phyloP scores from a whole-genome alignment of 2,329 filamentous ascomycete species.

The Fusarium cyanostomum region DNA sequence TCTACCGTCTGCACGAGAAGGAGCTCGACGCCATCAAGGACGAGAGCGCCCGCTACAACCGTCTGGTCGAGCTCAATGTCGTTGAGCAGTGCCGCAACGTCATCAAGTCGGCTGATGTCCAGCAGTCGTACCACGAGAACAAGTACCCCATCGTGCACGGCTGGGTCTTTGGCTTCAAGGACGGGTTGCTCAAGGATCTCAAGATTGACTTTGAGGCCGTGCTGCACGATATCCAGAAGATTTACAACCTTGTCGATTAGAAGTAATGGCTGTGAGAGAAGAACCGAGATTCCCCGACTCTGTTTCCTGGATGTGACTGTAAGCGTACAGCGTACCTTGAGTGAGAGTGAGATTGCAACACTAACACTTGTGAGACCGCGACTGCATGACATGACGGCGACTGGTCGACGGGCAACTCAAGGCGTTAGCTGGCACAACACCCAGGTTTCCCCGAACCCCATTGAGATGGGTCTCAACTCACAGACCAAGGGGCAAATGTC shows the following conservation, averaged over 20 bases:
- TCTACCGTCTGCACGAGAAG: constrained; percentile 75
- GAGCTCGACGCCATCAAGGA: constrained; percentile 73
- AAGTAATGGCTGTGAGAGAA: constrained; percentile 18
- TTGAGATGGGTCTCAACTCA: not conserved
- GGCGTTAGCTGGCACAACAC: not conserved
- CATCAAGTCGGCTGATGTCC: constrained; percentile 82
- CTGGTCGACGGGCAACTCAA: not conserved
- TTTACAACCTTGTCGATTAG: constrained; percentile 64
- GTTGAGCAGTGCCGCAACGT: constrained; percentile 79
- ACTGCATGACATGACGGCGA: not conserved
- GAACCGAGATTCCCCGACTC: constrained; percentile 21
- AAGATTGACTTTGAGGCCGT: constrained; percentile 68
- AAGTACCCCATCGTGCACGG: constrained; percentile 76
- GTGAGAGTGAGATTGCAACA: not conserved
- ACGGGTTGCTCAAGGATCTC: constrained; percentile 73
- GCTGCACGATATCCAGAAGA: constrained; percentile 69
- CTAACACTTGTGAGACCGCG: not conserved
- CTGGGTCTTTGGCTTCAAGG: constrained; percentile 76
- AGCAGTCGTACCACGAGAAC: constrained; percentile 72
- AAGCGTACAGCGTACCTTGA: not conserved
- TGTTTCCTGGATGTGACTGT: not conserved
- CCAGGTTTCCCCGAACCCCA: not conserved
- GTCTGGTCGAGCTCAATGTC: constrained; percentile 86
- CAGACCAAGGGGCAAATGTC: not conserved
- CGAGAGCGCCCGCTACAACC: constrained; percentile 69